Conservation (phyloP, 257 asterid genomes). For the Solanum dulcamara region DNA sequence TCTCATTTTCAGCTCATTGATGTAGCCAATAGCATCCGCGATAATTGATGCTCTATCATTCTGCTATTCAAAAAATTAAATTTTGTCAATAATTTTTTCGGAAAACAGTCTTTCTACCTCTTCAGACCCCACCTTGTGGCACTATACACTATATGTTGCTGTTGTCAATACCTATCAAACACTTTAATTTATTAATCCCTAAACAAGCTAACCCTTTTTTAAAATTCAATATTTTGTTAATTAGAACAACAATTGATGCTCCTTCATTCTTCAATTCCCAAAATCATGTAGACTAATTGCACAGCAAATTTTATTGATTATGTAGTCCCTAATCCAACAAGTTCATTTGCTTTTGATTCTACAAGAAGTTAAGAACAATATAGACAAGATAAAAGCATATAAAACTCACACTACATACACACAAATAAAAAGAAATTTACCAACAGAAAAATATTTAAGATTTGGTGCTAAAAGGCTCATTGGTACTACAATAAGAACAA, state of each 20-base stretch:
- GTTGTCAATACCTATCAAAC: no score
- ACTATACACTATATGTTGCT: background rate
- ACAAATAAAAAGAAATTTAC: background rate
- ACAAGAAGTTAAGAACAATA: background rate
- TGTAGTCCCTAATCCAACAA: background rate
- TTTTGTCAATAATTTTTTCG: background rate
- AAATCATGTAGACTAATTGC: background rate
- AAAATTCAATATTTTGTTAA: conserved; percentile 25
- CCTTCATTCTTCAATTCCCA: conserved; percentile 6
- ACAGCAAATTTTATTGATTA: background rate
- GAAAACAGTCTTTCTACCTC: background rate
- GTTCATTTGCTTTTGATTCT: background rate
- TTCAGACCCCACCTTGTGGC: background rate
- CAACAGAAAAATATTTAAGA: background rate
- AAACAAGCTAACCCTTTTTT: conserved; percentile 25
- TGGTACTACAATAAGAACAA: background rate
- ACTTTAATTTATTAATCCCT: background rate
- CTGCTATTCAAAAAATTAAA: conserved; percentile 10
- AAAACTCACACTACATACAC: background rate
- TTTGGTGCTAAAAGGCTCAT: background rate
- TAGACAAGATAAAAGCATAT: background rate
- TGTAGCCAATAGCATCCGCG: conserved; percentile 49
- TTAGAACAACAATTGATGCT: conserved; percentile 17
- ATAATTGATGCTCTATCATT: conserved; percentile 49
- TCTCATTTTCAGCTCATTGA: conserved; percentile 51